Base-by-base conservation (phyloP, 352 stramenopile species). In the Hyaloperonospora brassicae region DNA sequence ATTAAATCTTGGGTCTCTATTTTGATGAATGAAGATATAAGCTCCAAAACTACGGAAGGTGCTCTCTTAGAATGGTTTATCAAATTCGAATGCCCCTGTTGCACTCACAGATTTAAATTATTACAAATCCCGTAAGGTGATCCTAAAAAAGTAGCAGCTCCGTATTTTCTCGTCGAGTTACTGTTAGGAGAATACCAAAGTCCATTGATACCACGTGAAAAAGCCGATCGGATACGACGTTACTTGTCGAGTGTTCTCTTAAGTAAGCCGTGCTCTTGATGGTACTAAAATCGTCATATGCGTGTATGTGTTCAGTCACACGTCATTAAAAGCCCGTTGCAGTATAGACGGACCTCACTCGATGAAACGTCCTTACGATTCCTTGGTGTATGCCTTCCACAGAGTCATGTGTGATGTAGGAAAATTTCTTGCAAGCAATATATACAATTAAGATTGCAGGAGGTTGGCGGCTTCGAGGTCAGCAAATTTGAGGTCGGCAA, bases 91-190 rank as follows among this genome's bases (percentile, higher is more conserved):
- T 40, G 24, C 39, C 22, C 17, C 24, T 0, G 50, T 49, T 3
- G 40, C 25, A 8, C 25, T 49, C 40, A 48, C 47, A 3, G 36
- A 22, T 39, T 40, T 46, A 1, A 23, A 21, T 11, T 47, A n/a
- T 54, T 3, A 55, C 24, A 6, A 21, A 50, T 7, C 41, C 50
- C 10, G 31, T 46, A 30, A 57, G 44, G 6, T 44, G 22, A 39
- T 45, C 14, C 17, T 57, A 41, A 21, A 57, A 57, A 9, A 50
- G 13, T 14, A 56, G 25, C 27, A 56, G 12, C 7, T 39, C 39
- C 8, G 50, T 50, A 23, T 54, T 54, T 2, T 23, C 48, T 9
- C 35, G 36, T 14, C 14, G 48, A 45, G 1, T 54, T 6, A 25
- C 34, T 0, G 48, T n/a, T 17, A 54, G 14, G 7, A 7, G 27